Evolutionary conservation across 352 stramenopile species (phyloP), one percentile per base, ranked within the genome.

Genomic region (Phytophthora hibernalis): DNA sequence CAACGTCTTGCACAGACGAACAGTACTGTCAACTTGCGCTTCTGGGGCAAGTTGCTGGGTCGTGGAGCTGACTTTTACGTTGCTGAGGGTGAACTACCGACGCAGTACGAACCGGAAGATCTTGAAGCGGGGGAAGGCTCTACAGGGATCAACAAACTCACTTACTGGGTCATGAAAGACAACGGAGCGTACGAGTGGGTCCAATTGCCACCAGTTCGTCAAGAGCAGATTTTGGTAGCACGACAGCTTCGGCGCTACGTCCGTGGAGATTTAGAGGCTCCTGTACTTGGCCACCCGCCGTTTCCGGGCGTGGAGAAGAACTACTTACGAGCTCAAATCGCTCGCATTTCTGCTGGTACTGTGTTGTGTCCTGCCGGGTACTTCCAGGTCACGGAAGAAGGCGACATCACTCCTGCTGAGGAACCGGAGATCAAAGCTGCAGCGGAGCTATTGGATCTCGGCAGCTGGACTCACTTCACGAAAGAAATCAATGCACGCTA

Each of bases 151-250:
- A 98, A 98, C 74, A 95, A 94, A 58, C 91, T 90, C 61, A 97
- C 89, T 12, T 98, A 97, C 69, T 98, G 88, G 89, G 89, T 87
- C 3, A 88, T 93, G 83, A 87, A 89, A 57, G 87, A 92, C 67
- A 74, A 93, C 42, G 82, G 83, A n/a, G 56, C 40, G 38, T 95
- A 92, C 65, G 66, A 88, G 44, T 98, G 92, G 93, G 71, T 83
- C 5, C 83, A 94, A 54, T 68, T 98, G 22, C 90, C 90, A 6
- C 84, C 74, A 24, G 87, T 97, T 9, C 84, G 65, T 11, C 74
- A 80, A 13, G 80, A 90, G 2, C 89, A 97, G 43, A 91, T 98
- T 52, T 65, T 95, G 13, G 79, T 76, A 5, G 85, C 90, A 6
- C 73, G 92, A 22, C 80, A 96, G 58, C 79, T 97, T 16, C 80